phyloP scores from a whole-genome alignment of 164 flowering plant species.

The Piper betle region DNA sequence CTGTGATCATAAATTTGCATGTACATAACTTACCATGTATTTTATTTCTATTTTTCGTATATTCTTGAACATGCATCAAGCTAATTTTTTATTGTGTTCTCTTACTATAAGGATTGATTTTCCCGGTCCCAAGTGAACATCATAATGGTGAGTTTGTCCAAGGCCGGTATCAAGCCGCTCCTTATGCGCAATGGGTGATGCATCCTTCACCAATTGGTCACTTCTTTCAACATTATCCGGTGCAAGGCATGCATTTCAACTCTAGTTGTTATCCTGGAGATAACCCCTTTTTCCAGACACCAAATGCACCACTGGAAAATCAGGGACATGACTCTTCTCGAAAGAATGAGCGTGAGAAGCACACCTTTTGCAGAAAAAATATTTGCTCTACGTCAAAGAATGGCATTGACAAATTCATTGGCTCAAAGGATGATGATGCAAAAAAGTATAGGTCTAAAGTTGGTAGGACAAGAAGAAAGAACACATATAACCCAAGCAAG shows the following conservation, averaged over 20 bases:
- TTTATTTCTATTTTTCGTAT: too few relatives aligned
- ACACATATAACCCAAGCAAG: slow-evolving; percentile 69
- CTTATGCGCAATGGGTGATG: slow-evolving; percentile 77
- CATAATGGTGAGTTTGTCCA: slow-evolving; percentile 47
- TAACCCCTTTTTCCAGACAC: slow-evolving; percentile 50
- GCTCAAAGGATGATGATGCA: slow-evolving; percentile 32
- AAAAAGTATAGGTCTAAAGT: slow-evolving; percentile 21
- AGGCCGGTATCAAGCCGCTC: slow-evolving; percentile 62
- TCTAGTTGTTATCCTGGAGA: slow-evolving; percentile 48
- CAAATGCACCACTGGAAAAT: slow-evolving; percentile 47
- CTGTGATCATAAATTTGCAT: too few relatives aligned
- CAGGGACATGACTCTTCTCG: slow-evolving; percentile 27
- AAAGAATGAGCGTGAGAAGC: slow-evolving; percentile 37
- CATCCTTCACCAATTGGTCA: slow-evolving; percentile 71
- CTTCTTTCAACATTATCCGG: slow-evolving; percentile 62
- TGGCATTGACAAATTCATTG: slow-evolving; percentile 17
- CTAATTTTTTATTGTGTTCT: neutral
- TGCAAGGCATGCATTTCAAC: slow-evolving; percentile 85
- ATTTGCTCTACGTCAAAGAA: slow-evolving; percentile 41
- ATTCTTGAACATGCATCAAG: too few relatives aligned
- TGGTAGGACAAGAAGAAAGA: slow-evolving; percentile 43
- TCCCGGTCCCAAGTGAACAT: slow-evolving; percentile 24
- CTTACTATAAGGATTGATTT: slow-evolving; percentile 28
- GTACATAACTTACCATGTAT: neutral
- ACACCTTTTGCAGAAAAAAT: slow-evolving; percentile 48